Evolutionary conservation across 1,284 basidiomycete species (phyloP).

Genomic region (Cryptococcus sp.): DNA sequence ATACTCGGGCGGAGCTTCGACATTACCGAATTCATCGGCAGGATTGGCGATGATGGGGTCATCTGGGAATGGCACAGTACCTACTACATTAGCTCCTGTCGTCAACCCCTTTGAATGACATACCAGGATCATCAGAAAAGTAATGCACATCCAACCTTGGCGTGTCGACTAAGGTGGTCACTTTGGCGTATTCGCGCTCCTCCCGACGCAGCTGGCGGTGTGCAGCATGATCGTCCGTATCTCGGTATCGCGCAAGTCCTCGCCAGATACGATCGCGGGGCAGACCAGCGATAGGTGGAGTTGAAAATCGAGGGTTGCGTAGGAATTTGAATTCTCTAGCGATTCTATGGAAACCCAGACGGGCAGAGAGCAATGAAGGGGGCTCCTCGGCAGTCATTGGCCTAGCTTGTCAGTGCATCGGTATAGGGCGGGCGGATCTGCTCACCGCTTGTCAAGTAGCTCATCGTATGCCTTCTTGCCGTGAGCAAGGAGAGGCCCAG

Average conservation of each 20-base stretch:
- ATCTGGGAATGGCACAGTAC: slow-evolving; percentile 42
- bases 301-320: slow-evolving; percentile 32
- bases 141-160: slow-evolving; percentile 71
- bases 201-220: slow-evolving; percentile 24
- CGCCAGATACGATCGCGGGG: slow-evolving; percentile 46
- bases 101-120: background rate
- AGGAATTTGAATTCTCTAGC: slow-evolving; percentile 37
- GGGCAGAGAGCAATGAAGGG: slow-evolving; percentile 35
- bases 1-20: slow-evolving; percentile 85
- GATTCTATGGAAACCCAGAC: slow-evolving; percentile 35
- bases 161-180: slow-evolving; percentile 74
- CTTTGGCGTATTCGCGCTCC: slow-evolving; percentile 73
- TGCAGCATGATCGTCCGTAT: slow-evolving; percentile 18
- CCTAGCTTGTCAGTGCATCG: slow-evolving; percentile 3
- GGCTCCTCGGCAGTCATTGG: slow-evolving; percentile 29
- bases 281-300: slow-evolving; percentile 33
- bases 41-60: slow-evolving; percentile 48
- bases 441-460: slow-evolving; percentile 55
- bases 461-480: slow-evolving; percentile 62
- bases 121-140: slow-evolving; percentile 63
- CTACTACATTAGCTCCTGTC: slow-evolving; percentile 44
- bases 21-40: slow-evolving; percentile 72
- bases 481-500: slow-evolving; percentile 59
- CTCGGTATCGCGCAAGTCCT: slow-evolving; percentile 50
- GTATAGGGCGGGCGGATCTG: background rate